Percentiles rank a stretch among this genome's conserved stretches.
These are phyloP conservation scores for Suhomyces tanzawaensis DNA, from an alignment of 805 yeast species.

Conservation along the genomic window DNA sequence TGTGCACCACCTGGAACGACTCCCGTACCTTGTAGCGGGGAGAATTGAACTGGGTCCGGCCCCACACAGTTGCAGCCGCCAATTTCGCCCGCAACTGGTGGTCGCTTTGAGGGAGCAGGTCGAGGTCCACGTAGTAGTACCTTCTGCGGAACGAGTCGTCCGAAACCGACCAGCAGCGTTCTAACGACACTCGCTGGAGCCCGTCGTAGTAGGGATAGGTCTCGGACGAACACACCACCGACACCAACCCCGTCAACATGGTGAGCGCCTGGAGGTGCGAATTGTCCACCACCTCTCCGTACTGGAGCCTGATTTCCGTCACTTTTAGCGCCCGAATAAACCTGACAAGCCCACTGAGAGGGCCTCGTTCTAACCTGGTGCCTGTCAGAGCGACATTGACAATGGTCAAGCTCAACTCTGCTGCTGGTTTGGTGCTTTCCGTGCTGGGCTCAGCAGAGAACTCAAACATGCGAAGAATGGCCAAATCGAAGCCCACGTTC, in stretches of 20 bases:
- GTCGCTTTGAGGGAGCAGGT: constrained; percentile 1
- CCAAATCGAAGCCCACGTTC: background rate
- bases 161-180: constrained; percentile 31
- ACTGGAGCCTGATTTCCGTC: constrained; percentile 17
- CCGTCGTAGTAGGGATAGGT: constrained; percentile 11
- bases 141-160: constrained; percentile 26
- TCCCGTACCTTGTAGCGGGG: constrained; percentile 19
- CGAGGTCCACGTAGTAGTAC: constrained; percentile 8
- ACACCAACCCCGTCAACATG: constrained; percentile 17
- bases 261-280: constrained; percentile 22
- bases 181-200: constrained; percentile 14
- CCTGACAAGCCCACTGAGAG: constrained; percentile 11
- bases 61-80: constrained; percentile 15
- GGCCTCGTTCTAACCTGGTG: constrained; percentile 10
- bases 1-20: constrained; percentile 8
- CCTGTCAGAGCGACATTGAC: constrained; percentile 22
- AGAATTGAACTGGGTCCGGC: constrained; percentile 18
- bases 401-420: constrained; percentile 12
- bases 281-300: constrained; percentile 29
- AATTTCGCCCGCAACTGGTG: constrained; percentile 8
- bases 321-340: constrained; percentile 14
- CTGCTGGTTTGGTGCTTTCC: background rate
- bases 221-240: background rate
- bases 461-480: background rate
- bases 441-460: background rate